phyloP scores from a whole-genome alignment of 192 early-diverging fungal species.

The Ambispora gerdemannii region DNA sequence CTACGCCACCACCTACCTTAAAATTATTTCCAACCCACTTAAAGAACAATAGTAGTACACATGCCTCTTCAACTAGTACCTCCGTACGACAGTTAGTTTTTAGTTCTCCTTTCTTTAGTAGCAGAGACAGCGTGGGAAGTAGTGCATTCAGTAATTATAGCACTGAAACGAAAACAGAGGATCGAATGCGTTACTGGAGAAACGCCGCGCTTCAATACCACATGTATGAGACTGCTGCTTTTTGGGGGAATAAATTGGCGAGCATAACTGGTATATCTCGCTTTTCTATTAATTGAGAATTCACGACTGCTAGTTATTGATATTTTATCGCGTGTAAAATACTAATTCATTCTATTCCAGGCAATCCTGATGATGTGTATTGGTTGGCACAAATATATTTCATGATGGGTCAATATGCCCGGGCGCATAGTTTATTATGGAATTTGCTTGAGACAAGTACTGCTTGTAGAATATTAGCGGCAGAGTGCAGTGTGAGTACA shows the following conservation, averaged over 20 bases:
- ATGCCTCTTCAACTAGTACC: not conserved
- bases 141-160: not conserved
- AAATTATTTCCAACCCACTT: not conserved
- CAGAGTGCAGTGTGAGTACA: conserved; percentile 49
- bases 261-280: conserved; percentile 50
- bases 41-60: not conserved
- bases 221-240: conserved; percentile 54
- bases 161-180: conserved; percentile 30
- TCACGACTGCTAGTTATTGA: too few species aligned
- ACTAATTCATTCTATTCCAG: conserved; percentile 28
- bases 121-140: conserved; percentile 6
- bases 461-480: conserved; percentile 52
- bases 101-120: conserved; percentile 13
- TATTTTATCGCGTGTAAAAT: conserved; percentile 2
- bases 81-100: not conserved
- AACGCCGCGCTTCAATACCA: conserved; percentile 52
- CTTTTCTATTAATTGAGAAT: not conserved
- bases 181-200: conserved; percentile 50
- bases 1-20: not conserved
- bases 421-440: conserved; percentile 46
- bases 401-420: conserved; percentile 44
- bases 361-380: conserved; percentile 46
- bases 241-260: conserved; percentile 67
- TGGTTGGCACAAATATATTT: conserved; percentile 50
- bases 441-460: conserved; percentile 44